Base-by-base conservation (phyloP, 2,329 filamentous ascomycete genomes). In the Xylariales sp. region DNA sequence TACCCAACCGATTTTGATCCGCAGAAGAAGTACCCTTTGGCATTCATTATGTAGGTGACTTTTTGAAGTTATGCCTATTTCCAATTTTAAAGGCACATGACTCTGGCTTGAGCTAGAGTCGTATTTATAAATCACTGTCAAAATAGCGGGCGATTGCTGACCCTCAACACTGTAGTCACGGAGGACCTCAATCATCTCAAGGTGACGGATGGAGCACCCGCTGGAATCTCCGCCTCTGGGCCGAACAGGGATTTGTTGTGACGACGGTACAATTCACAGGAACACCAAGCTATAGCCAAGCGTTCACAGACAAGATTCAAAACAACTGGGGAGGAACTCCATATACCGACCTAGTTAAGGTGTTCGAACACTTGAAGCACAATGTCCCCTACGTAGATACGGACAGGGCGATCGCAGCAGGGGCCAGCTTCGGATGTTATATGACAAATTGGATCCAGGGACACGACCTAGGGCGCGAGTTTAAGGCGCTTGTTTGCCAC, bases 361-460 rank as follows among this genome's bases (percentile, higher is more conserved):
- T 69, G 18, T 69, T 69, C 45, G 59, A 63, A 39, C 58, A 69
- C 16, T 55, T 69, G 36, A 66, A 67, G 45, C 41, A 69, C 41
- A 67, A 69, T 36, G 67, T 69, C n/a, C 57, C 63, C 9, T 69
- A 63, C 32, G 59, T 69, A 5, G 67, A 69, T 34, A 69, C 67
- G n/a, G 64, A 67, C 55, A 46, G 67, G n/a, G 67, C 67, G 14
- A 63, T 69, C 50, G 67, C 67, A 1, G 67, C 53, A 16, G 67
- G 67, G 3, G 67, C 58, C 6, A 67, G 67, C 49, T 69, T 59
- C 36, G 67, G 67, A 23, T 62, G 63, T 43, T 69, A 64, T 18
- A 69, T 69, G 67, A 69, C 67, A 1, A 69, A 69, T 16, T 69
- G 67, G 67, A 53, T 69, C n/a, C 67, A 69, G 39, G 67, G 64